Evolutionary conservation across 495 filamentous ascomycete genomes (phyloP), one percentile per base, ranked within the genome.

Genomic region (Daldinia bambusicola): DNA sequence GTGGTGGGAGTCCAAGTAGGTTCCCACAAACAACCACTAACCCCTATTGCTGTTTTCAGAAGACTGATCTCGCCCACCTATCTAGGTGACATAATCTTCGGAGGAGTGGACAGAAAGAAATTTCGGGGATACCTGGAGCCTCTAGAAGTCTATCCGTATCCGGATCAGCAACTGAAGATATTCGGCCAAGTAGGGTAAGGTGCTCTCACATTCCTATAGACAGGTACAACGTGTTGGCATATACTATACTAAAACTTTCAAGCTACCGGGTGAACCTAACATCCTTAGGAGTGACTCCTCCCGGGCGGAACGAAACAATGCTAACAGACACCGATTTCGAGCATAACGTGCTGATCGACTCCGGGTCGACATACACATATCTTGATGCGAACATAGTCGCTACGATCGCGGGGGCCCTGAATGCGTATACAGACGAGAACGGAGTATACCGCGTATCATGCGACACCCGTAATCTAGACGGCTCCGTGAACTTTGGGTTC

Each of bases 231-330:
- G 14, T 9, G 36, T 6, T 7, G 38, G 31, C 26, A 9, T 30
- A 63, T 36, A 31, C 37, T 30, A 63, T 40, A 26, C 37, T 55
- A 12, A 16, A 59, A 9, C 20, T 14, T 20, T 18, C 14, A 36
- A 81, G 80, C 48, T 82, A 83, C 69, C 82, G 79, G 68, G 74
- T 83, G 18, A 83, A 83, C 66, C 50, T 82, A 22, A 83, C 81
- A 13, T 82, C 80, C 1, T 62, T 82, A 18, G 79, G 77, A 37
- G 75, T 81, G 56, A 78, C 77, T n/a, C 76, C 72, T 38, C 78
- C 79, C 0, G 66, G 63, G 13, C 65, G 76, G 18, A 30, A 57
- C 9, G 61, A 77, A 18, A 72, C 71, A 7, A 66, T 72, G 38
- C 75, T 78, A 41, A 83, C 81, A 18, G 61, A 55, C 13, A 55